Base-by-base conservation (phyloP, 2,329 filamentous ascomycete species). In the Hypoxylon sp. region DNA sequence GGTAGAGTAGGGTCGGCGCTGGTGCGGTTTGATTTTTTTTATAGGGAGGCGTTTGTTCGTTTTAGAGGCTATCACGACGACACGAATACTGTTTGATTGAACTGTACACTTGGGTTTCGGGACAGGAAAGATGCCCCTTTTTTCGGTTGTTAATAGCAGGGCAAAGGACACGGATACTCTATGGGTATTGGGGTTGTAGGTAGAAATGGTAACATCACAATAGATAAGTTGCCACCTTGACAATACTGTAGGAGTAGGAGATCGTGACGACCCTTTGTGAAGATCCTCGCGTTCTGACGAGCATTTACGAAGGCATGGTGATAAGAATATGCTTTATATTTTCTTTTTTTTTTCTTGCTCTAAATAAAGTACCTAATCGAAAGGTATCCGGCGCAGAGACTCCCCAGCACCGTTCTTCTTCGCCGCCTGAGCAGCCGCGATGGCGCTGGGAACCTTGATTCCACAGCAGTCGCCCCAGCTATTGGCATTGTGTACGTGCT, bases 381-480 rank as follows among this genome's bases (percentile, higher is more conserved):
- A 96, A 0, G 91, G 91, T 67, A 96, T 88, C 66, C 91, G 84
- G 63, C 91, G 83, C 66, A 96, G 73, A 13, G 79, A 77, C 58
- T 86, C 80, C 5, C 75, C 82, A 35, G 78, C 81, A 13, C 83
- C 87, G 51, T 81, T 82, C 79, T 96, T 98, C 79, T 85, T 88
- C 82, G 90, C 88, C 77, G 97, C 94, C 66, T 92, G 88, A 11
- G 91, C 91, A 0, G 95, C 96, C 23, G 93, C 96, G 55, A 98
- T 83, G 49, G 92, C 94, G 71, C 93, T 97, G 0, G 95, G 96
- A 13, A 99, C 95, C 69, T 96, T 94, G 75, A 99, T 99, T 21
- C 95, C 95, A 72, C 95, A 99, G 75, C 95, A 99, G 74, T 99
- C 95, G 4, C 94, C 94, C 91, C 95, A 99, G 18, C 85, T 86